A percentile compares a stretch with the other conserved stretches of the same genome.
These are phyloP conservation scores for Aaosphaeria arxii DNA, from an alignment of 2,329 filamentous ascomycete species.

Conservation along the genomic window DNA sequence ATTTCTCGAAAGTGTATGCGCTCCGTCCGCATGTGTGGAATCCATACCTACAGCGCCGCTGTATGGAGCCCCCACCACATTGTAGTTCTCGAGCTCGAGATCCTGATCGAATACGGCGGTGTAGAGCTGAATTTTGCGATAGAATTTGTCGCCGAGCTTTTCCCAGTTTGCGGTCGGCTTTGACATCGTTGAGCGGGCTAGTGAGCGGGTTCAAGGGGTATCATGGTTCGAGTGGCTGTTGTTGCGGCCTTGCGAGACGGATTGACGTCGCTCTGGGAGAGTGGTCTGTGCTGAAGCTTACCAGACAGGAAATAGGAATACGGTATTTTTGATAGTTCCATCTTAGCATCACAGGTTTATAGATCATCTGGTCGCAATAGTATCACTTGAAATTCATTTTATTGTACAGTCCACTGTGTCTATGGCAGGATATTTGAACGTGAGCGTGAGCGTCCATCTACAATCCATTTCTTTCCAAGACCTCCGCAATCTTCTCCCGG, in stretches of 20 bases:
- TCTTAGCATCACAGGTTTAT: too few species aligned
- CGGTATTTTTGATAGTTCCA: too few species aligned
- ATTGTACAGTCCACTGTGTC: too few species aligned
- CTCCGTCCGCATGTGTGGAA: background rate
- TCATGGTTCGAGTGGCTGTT: background rate
- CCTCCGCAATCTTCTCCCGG: conserved; percentile 60
- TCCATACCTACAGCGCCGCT: conserved; percentile 82
- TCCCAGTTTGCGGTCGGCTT: conserved; percentile 90
- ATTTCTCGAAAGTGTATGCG: background rate
- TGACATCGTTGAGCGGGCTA: conserved; percentile 25
- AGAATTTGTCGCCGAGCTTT: conserved; percentile 87
- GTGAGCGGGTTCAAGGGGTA: conserved; percentile 7
- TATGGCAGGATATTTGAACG: too few species aligned
- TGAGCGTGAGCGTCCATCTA: background rate
- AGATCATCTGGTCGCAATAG: too few species aligned
- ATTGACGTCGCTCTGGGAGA: background rate
- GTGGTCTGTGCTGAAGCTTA: background rate
- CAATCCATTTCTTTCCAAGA: conserved; percentile 47
- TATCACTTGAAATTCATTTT: too few species aligned
- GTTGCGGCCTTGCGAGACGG: background rate
- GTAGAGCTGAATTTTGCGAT: conserved; percentile 92
- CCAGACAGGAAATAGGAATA: too few species aligned
- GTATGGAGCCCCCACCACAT: conserved; percentile 87
- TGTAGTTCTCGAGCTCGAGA: conserved; percentile 90
- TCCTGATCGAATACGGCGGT: conserved; percentile 90